A percentile compares a stretch with the other conserved stretches of the same genome.
Conservation (phyloP, 2,329 filamentous ascomycete species). For the Metarhizium humberi region DNA sequence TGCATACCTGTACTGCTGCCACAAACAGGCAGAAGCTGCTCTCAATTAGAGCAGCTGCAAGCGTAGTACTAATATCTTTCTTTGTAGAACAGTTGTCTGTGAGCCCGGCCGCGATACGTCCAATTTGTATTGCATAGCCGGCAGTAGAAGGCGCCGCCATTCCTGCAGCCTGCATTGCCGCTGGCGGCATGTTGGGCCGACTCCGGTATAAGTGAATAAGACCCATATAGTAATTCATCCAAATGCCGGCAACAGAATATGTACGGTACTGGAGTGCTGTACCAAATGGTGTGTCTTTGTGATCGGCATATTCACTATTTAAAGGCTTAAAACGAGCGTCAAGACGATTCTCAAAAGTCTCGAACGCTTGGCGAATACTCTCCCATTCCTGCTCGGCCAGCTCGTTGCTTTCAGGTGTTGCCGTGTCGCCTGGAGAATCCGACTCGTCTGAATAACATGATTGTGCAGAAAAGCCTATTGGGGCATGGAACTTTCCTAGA, state of each 20-base stretch:
- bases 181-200: conserved; percentile 85
- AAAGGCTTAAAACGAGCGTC: conserved; percentile 71
- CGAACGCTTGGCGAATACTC: conserved; percentile 61
- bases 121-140: conserved; percentile 63
- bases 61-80: conserved; percentile 59
- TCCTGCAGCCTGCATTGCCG: conserved; percentile 78
- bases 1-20: conserved; percentile 59
- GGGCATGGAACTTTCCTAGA: conserved; percentile 37
- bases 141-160: conserved; percentile 66
- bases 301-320: conserved; percentile 54
- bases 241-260: conserved; percentile 78
- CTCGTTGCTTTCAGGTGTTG: conserved; percentile 56
- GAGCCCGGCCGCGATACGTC: conserved; percentile 69
- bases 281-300: conserved; percentile 66
- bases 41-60: conserved; percentile 77
- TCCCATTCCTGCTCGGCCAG: conserved; percentile 73
- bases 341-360: conserved; percentile 54
- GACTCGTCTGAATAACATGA: conserved; percentile 32
- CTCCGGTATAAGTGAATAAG: conserved; percentile 73
- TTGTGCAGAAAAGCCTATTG: conserved; percentile 46
- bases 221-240: conserved; percentile 80
- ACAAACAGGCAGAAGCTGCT: conserved; percentile 78
- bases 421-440: conserved; percentile 39
- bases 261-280: conserved; percentile 72
- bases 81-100: conserved; percentile 43